These are phyloP conservation scores for Rhizopogon sp. DNA, from an alignment of 768 basidiomycete species.

Conservation along the genomic window DNA sequence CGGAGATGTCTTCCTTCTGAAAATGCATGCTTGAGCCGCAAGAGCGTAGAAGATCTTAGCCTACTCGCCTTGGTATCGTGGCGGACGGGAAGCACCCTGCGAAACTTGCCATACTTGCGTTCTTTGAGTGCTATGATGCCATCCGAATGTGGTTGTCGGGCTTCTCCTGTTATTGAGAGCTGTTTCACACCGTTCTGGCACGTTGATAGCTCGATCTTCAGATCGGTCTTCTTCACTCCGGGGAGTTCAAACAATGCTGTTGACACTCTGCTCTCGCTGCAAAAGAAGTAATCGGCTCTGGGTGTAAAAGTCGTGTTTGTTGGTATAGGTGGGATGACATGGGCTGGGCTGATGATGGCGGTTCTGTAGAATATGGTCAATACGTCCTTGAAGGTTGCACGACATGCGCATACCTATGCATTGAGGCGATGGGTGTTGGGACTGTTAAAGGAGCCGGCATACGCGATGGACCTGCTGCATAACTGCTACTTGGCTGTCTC, in stretches of 20 bases:
- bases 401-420: slow-evolving; percentile 4
- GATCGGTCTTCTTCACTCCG: slow-evolving; percentile 53
- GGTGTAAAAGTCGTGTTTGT: slow-evolving; percentile 35
- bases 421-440: not conserved
- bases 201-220: slow-evolving; percentile 56
- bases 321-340: slow-evolving; percentile 8
- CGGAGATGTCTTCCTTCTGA: slow-evolving; percentile 51
- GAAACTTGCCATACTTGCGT: slow-evolving; percentile 47
- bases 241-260: slow-evolving; percentile 66
- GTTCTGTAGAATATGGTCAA: slow-evolving; percentile 11
- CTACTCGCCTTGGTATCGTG: slow-evolving; percentile 48
- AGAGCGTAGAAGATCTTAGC: slow-evolving; percentile 12
- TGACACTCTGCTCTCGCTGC: slow-evolving; percentile 43
- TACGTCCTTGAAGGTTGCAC: slow-evolving; percentile 9
- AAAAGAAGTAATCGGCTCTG: slow-evolving; percentile 59
- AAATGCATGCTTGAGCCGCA: slow-evolving; percentile 2
- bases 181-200: slow-evolving; percentile 63
- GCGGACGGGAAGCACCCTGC: slow-evolving; percentile 50
- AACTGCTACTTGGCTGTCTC: slow-evolving; percentile 22
- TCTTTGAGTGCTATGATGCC: slow-evolving; percentile 45
- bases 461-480: slow-evolving; percentile 1
- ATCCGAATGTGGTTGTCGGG: slow-evolving; percentile 36
- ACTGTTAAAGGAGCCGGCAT: slow-evolving; percentile 9
- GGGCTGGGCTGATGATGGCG: slow-evolving; percentile 19
- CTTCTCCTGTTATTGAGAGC: slow-evolving; percentile 49